Percentiles rank a stretch among this genome's conserved stretches.
phyloP scores from a whole-genome alignment of 306 rosid genomes.

The Trifolium repens region DNA sequence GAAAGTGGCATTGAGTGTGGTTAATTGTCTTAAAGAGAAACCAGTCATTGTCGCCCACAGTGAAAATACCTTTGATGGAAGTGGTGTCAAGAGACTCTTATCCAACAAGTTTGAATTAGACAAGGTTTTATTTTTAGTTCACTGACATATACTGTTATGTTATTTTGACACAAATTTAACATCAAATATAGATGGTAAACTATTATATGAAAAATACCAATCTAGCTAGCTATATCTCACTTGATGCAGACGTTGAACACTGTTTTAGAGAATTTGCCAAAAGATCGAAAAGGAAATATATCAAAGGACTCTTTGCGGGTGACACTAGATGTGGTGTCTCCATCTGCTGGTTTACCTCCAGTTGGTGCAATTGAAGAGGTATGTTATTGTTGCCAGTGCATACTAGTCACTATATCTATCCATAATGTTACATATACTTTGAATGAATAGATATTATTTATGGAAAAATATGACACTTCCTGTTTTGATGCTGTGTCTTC shows the following conservation, averaged over 20 bases:
- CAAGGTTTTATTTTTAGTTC: slow-evolving; percentile 60
- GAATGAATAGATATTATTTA: too few species aligned
- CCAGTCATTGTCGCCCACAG: slow-evolving; percentile 77
- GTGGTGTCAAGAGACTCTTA: slow-evolving; percentile 67
- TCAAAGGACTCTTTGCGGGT: slow-evolving; percentile 65
- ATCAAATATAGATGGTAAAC: too few species aligned
- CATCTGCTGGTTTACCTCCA: slow-evolving; percentile 89
- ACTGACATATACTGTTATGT: background rate
- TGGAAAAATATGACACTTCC: background rate
- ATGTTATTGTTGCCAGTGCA: slow-evolving; percentile 27
- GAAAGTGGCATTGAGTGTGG: slow-evolving; percentile 57
- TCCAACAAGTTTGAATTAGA: slow-evolving; percentile 93
- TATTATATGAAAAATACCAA: too few species aligned
- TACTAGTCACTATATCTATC: slow-evolving; percentile 11
- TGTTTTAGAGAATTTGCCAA: slow-evolving; percentile 67
- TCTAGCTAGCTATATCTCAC: background rate
- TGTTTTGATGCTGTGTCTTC: background rate
- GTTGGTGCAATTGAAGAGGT: slow-evolving; percentile 85
- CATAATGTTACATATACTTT: background rate
- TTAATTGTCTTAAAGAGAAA: slow-evolving; percentile 41
- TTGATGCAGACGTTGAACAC: slow-evolving; percentile 66
- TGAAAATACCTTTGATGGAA: slow-evolving; percentile 92
- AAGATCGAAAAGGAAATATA: slow-evolving; percentile 74
- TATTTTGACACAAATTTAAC: background rate
- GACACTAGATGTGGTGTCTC: slow-evolving; percentile 70